Conservation (phyloP, 768 basidiomycete genomes). For the Hysterangium stoloniferum region DNA sequence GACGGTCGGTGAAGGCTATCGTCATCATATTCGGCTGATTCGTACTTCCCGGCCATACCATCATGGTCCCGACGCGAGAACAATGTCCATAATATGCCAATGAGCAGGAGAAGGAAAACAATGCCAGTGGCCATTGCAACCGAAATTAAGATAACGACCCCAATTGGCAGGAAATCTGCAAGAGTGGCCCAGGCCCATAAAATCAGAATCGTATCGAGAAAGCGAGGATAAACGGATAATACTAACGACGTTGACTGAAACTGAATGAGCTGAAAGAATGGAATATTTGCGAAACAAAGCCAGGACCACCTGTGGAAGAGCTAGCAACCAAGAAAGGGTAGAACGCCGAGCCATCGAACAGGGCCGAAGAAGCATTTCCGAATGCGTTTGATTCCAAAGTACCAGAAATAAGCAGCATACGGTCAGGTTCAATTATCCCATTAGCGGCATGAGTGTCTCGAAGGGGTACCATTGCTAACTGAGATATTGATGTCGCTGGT, state of each 20-base stretch:
- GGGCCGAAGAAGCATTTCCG: slow-evolving; percentile 74
- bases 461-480: slow-evolving; percentile 86
- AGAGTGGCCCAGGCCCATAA: too few species aligned
- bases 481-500: slow-evolving; percentile 59
- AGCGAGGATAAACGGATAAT: slow-evolving; percentile 16
- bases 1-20: slow-evolving; percentile 75
- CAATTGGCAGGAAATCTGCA: slow-evolving; percentile 79
- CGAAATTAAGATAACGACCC: slow-evolving; percentile 92
- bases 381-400: slow-evolving; percentile 56
- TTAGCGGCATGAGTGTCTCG: slow-evolving; percentile 65
- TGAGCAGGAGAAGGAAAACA: slow-evolving; percentile 76
- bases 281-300: slow-evolving; percentile 72
- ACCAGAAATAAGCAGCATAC: slow-evolving; percentile 88
- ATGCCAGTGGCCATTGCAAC: slow-evolving; percentile 95
- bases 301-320: slow-evolving; percentile 56
- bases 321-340: slow-evolving; percentile 77
- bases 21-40: slow-evolving; percentile 58
- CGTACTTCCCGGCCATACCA: slow-evolving; percentile 49
- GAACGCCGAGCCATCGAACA: slow-evolving; percentile 79
- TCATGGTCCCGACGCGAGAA: slow-evolving; percentile 70
- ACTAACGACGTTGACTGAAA: slow-evolving; percentile 65
- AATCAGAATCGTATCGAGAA: slow-evolving; percentile 12
- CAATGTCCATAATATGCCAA: slow-evolving; percentile 87
- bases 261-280: slow-evolving; percentile 72
- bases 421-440: slow-evolving; percentile 69